phyloP scores from a whole-genome alignment of 805 yeast genomes.

The Nakazawaea peltata region DNA sequence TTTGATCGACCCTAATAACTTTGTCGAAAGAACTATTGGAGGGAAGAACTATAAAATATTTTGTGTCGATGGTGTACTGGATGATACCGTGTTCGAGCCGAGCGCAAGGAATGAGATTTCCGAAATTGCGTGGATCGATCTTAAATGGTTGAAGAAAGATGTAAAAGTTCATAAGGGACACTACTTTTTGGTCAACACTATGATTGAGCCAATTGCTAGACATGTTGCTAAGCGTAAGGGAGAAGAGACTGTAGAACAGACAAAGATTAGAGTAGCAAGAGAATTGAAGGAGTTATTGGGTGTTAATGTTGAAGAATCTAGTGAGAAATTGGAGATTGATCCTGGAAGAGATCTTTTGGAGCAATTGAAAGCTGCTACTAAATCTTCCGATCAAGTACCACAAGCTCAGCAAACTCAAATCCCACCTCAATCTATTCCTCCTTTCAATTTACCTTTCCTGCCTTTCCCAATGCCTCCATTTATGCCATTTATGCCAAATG shows the following conservation, averaged over 20 bases:
- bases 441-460: slow-evolving; percentile 9
- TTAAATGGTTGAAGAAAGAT: slow-evolving; percentile 31
- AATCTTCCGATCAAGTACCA: background rate
- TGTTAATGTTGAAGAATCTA: slow-evolving; percentile 22
- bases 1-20: slow-evolving; percentile 60
- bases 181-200: slow-evolving; percentile 38
- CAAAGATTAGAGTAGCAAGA: slow-evolving; percentile 55
- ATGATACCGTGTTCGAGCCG: slow-evolving; percentile 68
- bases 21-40: slow-evolving; percentile 68
- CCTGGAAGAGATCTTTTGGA: slow-evolving; percentile 75
- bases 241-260: slow-evolving; percentile 42
- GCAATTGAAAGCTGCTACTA: slow-evolving; percentile 39
- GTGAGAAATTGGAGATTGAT: slow-evolving; percentile 29
- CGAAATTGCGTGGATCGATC: slow-evolving; percentile 70
- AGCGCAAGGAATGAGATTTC: slow-evolving; percentile 83
- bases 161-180: slow-evolving; percentile 22
- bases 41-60: slow-evolving; percentile 86
- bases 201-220: slow-evolving; percentile 40
- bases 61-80: slow-evolving; percentile 71
- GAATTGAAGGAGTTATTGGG: slow-evolving; percentile 61
- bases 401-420: background rate
- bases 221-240: slow-evolving; percentile 52
- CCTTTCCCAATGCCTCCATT: slow-evolving; percentile 12
- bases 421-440: slow-evolving; percentile 10
- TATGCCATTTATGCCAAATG: slow-evolving; percentile 9